Percentiles rank a stretch among this genome's conserved stretches.
Conservation (phyloP, 2,329 filamentous ascomycete species). For the Alternaria sp. region DNA sequence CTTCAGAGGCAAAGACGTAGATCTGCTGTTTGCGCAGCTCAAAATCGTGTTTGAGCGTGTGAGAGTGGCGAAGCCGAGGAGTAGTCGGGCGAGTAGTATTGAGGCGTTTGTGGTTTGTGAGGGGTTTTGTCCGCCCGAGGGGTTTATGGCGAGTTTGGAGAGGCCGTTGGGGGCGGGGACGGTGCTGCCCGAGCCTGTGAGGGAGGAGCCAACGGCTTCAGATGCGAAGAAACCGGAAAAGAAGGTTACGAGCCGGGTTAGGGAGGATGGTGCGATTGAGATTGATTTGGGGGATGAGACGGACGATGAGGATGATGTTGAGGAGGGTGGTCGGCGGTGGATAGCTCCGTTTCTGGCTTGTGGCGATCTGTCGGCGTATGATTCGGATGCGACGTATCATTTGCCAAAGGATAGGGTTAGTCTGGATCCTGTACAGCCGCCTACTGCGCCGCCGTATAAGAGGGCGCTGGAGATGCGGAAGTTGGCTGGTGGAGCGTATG, state of each 20-base stretch:
- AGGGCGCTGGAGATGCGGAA: conserved; percentile 84
- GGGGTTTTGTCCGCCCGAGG: conserved; percentile 80
- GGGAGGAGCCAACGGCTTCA: neutral
- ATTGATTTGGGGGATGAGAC: conserved; percentile 55
- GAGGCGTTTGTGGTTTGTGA: conserved; percentile 97
- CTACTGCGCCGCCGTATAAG: conserved; percentile 94
- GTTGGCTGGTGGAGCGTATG: conserved; percentile 76
- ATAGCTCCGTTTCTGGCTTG: conserved; percentile 97
- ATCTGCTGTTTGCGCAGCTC: conserved; percentile 90
- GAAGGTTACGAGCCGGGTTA: conserved; percentile 36
- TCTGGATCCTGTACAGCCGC: conserved; percentile 90
- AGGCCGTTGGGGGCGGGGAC: conserved; percentile 73
- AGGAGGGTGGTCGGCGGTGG: conserved; percentile 68
- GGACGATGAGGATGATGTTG: conserved; percentile 46
- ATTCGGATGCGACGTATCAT: conserved; percentile 93
- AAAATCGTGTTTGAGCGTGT: conserved; percentile 89
- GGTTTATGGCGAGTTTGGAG: conserved; percentile 77
- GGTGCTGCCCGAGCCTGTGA: conserved; percentile 53
- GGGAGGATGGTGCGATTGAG: conserved; percentile 57
- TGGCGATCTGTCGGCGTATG: conserved; percentile 91
- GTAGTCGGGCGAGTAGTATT: conserved; percentile 92
- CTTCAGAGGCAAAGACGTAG: conserved; percentile 93
- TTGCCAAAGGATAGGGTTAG: conserved; percentile 85
- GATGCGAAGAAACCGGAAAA: conserved; percentile 14
- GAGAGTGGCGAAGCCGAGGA: conserved; percentile 89